These are phyloP conservation scores for Clarireedia hainanense DNA, from an alignment of 2,329 filamentous ascomycete species.

Conservation along the genomic window DNA sequence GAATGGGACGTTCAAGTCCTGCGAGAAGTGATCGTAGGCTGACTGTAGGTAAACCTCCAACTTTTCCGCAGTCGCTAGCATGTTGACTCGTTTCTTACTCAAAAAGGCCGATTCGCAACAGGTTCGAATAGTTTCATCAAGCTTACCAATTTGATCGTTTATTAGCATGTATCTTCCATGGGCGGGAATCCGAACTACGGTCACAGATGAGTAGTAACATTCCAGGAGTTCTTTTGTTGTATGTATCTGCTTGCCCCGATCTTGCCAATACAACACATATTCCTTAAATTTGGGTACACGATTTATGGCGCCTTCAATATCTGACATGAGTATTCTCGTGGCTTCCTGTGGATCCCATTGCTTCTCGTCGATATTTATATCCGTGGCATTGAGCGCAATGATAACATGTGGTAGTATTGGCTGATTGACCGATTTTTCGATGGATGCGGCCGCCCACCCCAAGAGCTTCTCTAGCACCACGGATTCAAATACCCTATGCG, in stretches of 20 bases:
- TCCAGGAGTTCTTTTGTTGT: slow-evolving; percentile 38
- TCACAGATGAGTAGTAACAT: slow-evolving; percentile 43
- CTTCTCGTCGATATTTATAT: slow-evolving; percentile 31
- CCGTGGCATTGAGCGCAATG: slow-evolving; percentile 42
- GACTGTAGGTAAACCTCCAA: slow-evolving; percentile 40
- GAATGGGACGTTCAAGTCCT: slow-evolving; percentile 38
- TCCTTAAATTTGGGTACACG: slow-evolving; percentile 27
- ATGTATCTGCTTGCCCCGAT: slow-evolving; percentile 35
- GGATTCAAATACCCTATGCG: slow-evolving; percentile 33
- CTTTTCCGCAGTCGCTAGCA: slow-evolving; percentile 39
- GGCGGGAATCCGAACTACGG: slow-evolving; percentile 40
- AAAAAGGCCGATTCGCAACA: slow-evolving; percentile 35
- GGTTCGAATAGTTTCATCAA: slow-evolving; percentile 36
- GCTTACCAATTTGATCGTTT: slow-evolving; percentile 38
- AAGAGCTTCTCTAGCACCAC: slow-evolving; percentile 36
- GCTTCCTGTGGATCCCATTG: slow-evolving; percentile 36
- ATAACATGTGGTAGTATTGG: slow-evolving; percentile 47
- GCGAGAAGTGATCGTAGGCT: slow-evolving; percentile 43
- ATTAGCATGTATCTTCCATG: slow-evolving; percentile 39
- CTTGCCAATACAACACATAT: slow-evolving; percentile 36
- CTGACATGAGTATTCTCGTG: slow-evolving; percentile 11
- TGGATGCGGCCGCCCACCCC: slow-evolving; percentile 41
- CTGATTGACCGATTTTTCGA: slow-evolving; percentile 47
- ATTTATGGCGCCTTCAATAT: slow-evolving; percentile 2
- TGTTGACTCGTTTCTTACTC: slow-evolving; percentile 37